Evolutionary conservation across 2,329 filamentous ascomycete genomes (phyloP).

Genomic region (Pseudogymnoascus sp.): DNA sequence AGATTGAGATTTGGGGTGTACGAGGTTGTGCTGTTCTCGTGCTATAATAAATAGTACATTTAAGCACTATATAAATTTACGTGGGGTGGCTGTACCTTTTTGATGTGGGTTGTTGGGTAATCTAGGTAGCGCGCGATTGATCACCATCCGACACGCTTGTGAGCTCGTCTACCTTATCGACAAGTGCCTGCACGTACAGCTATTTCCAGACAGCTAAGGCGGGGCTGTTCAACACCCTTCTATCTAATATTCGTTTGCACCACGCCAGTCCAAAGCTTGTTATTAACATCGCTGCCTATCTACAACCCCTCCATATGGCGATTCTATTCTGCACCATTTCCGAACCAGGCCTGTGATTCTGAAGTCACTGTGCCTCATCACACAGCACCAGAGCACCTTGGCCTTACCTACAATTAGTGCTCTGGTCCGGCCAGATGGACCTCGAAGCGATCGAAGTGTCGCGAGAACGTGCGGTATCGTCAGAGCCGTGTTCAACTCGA

Average conservation of each 20-base stretch:
- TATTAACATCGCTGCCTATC: slow-evolving; percentile 2
- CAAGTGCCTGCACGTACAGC: slow-evolving; percentile 7
- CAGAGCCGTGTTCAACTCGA: slow-evolving; percentile 54
- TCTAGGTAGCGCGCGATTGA: not conserved
- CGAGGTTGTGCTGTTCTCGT: not conserved
- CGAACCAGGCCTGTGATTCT: slow-evolving; percentile 3
- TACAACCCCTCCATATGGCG: slow-evolving; percentile 4
- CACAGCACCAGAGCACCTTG: slow-evolving; percentile 14
- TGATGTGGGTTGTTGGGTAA: not conserved
- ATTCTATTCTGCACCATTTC: not conserved
- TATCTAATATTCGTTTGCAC: slow-evolving; percentile 9
- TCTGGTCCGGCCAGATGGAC: slow-evolving; percentile 39
- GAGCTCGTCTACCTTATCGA: slow-evolving; percentile 9
- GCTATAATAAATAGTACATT: not conserved
- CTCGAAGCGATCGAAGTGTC: slow-evolving; percentile 28
- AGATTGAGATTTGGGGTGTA: not conserved
- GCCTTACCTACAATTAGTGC: slow-evolving; percentile 41
- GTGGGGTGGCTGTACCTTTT: slow-evolving; percentile 4
- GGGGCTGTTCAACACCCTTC: not conserved
- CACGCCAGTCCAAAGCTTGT: not conserved
- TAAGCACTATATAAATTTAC: not conserved
- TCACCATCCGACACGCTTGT: slow-evolving; percentile 6
- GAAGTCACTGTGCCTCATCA: slow-evolving; percentile 5
- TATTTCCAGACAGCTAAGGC: slow-evolving; percentile 8
- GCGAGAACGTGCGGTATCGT: slow-evolving; percentile 51